phyloP scores from a whole-genome alignment of 2,329 filamentous ascomycete genomes.

The Trichoderma breve region DNA sequence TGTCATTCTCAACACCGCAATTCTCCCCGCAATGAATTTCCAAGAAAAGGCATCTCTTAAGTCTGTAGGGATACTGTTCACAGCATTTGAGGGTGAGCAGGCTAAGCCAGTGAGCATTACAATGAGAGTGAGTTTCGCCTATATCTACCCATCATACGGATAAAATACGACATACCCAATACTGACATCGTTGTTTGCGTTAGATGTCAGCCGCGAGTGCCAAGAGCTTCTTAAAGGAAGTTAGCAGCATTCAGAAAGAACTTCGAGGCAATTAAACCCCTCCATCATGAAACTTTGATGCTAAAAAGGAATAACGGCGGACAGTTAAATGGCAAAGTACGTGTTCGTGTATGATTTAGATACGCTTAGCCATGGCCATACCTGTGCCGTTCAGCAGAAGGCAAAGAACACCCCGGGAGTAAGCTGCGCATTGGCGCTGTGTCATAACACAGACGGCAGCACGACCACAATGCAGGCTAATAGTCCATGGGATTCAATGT shows the following conservation, averaged over 20 bases:
- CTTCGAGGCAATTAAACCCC: constrained; percentile 40
- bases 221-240: constrained; percentile 50
- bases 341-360: not conserved
- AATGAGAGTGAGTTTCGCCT: constrained; percentile 51
- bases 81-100: constrained; percentile 57
- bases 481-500: not conserved
- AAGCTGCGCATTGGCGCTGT: not conserved
- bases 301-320: not conserved
- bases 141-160: not conserved
- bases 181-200: not conserved
- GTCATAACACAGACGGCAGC: not conserved
- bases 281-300: not conserved
- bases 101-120: constrained; percentile 58
- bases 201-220: constrained; percentile 56
- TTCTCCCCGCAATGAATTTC: constrained; percentile 77
- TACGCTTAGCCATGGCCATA: not conserved
- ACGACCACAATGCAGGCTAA: not conserved
- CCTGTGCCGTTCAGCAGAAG: not conserved
- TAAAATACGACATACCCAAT: not conserved
- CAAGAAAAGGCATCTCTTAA: constrained; percentile 73
- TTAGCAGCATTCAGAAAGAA: constrained; percentile 51
- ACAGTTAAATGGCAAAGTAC: not conserved
- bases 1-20: constrained; percentile 79
- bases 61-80: constrained; percentile 65
- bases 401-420: not conserved